Evolutionary conservation across 1,284 basidiomycete species (phyloP).

Genomic region (Coriolopsis trogii): DNA sequence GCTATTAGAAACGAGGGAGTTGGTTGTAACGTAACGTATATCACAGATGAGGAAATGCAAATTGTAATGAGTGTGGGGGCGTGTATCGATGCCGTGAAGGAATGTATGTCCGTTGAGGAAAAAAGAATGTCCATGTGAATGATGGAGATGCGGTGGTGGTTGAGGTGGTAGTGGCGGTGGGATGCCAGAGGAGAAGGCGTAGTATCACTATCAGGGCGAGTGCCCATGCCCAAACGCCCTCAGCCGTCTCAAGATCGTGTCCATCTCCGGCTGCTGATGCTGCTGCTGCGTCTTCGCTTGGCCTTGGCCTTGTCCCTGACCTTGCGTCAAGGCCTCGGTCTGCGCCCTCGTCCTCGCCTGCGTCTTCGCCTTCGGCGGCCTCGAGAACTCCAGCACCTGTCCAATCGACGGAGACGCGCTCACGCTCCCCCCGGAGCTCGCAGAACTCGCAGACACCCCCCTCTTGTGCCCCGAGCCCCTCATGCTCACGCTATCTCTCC

Average conservation of each 20-base stretch:
- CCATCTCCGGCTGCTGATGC: constrained; percentile 27
- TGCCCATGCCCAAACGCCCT: constrained; percentile 25
- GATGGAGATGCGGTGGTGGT: no score
- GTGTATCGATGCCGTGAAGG: no score
- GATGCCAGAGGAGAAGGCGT: background rate
- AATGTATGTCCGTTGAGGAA: no score
- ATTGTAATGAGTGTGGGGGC: no score
- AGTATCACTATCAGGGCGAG: constrained; percentile 2
- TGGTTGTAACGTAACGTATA: no score
- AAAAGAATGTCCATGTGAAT: no score
- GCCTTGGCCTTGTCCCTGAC: background rate
- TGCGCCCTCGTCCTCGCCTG: background rate
- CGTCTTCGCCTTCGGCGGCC: constrained; percentile 1
- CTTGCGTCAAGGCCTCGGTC: background rate
- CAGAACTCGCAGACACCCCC: no score
- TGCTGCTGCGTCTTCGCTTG: background rate
- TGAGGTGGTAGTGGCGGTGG: background rate
- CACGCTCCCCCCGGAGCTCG: constrained; percentile 23
- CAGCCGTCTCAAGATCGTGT: constrained; percentile 29
- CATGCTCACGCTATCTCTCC: background rate
- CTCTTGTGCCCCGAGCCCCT: background rate
- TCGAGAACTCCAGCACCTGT: constrained; percentile 32
- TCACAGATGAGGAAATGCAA: no score
- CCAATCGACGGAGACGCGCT: constrained; percentile 35
- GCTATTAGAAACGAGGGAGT: no score